Conservation (phyloP, 371 early-diverging fungal species). For the Mucor mucedo region DNA sequence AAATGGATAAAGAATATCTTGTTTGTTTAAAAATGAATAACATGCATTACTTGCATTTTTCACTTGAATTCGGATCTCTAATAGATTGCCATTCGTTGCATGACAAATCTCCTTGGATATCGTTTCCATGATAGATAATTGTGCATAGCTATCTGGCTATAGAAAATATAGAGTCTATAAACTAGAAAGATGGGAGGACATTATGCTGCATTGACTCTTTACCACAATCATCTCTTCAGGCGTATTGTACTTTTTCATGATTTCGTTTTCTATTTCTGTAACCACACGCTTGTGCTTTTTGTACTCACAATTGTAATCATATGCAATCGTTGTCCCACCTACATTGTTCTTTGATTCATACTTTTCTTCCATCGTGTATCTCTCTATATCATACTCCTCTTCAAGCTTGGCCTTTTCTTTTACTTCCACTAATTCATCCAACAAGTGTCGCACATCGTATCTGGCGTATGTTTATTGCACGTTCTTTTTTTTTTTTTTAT, state of each 20-base stretch:
- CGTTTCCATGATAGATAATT: neutral
- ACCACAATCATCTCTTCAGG: conserved; percentile 1
- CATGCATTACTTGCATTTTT: neutral
- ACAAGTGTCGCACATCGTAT: conserved; percentile 2
- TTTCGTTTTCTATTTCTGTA: conserved; percentile 2
- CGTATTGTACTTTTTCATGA: neutral
- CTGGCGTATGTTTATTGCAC: neutral
- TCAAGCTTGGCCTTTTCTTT: neutral
- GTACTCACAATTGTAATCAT: neutral
- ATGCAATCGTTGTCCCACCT: neutral
- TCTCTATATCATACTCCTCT: neutral
- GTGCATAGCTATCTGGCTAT: neutral
- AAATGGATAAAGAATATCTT: conserved; percentile 1
- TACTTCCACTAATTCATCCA: neutral
- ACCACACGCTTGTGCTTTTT: neutral
- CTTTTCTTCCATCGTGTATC: neutral
- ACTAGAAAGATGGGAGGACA: too few relatives aligned
- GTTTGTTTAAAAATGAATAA: conserved; percentile 1
- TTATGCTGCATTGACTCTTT: neutral
- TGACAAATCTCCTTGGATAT: neutral
- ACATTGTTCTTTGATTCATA: neutral
- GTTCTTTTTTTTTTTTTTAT: neutral
- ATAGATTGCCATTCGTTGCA: neutral
- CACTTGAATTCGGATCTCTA: conserved; percentile 5
- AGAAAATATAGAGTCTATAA: too few relatives aligned